Percentiles rank a stretch among this genome's conserved stretches.
phyloP scores from a whole-genome alignment of 768 basidiomycete species.

The Tulasnella sp. region DNA sequence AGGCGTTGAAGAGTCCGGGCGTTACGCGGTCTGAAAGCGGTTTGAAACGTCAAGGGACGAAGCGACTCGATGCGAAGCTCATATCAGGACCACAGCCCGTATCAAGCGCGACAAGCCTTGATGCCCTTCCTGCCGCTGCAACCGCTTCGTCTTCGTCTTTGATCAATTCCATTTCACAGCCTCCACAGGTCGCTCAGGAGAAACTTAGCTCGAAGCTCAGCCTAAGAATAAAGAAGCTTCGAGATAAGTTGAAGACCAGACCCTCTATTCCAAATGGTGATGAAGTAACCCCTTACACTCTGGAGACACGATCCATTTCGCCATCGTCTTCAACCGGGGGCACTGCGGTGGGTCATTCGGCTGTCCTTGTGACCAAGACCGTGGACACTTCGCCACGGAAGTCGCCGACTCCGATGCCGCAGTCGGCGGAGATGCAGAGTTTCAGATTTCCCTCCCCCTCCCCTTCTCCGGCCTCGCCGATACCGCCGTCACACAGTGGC shows the following conservation, averaged over 20 bases:
- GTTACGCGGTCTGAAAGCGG: constrained; percentile 30
- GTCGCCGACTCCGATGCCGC: constrained; percentile 30
- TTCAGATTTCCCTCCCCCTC: constrained; percentile 35
- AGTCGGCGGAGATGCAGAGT: constrained; percentile 36
- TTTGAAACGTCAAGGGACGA: constrained; percentile 35
- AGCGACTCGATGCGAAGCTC: constrained; percentile 47
- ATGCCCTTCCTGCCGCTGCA: constrained; percentile 40
- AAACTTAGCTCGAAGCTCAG: constrained; percentile 44
- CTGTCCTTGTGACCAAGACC: constrained; percentile 21
- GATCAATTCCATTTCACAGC: constrained; percentile 24
- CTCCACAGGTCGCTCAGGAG: constrained; percentile 19
- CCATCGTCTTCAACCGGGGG: not conserved
- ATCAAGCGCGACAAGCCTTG: constrained; percentile 56
- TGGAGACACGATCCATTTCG: not conserved
- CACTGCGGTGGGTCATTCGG: not conserved
- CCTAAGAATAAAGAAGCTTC: constrained; percentile 59
- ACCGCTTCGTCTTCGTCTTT: constrained; percentile 29
- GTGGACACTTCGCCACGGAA: constrained; percentile 24
- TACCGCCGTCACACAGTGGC: constrained; percentile 40
- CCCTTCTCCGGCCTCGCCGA: constrained; percentile 37
- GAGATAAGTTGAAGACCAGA: constrained; percentile 47
- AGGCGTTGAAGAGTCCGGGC: constrained; percentile 42
- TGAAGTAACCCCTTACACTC: constrained; percentile 21
- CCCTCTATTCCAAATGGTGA: constrained; percentile 40
- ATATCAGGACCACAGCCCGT: constrained; percentile 57